These are phyloP conservation scores for Aspergillus fumigatiaffinis DNA, from an alignment of 2,329 filamentous ascomycete species.

Conservation along the genomic window DNA sequence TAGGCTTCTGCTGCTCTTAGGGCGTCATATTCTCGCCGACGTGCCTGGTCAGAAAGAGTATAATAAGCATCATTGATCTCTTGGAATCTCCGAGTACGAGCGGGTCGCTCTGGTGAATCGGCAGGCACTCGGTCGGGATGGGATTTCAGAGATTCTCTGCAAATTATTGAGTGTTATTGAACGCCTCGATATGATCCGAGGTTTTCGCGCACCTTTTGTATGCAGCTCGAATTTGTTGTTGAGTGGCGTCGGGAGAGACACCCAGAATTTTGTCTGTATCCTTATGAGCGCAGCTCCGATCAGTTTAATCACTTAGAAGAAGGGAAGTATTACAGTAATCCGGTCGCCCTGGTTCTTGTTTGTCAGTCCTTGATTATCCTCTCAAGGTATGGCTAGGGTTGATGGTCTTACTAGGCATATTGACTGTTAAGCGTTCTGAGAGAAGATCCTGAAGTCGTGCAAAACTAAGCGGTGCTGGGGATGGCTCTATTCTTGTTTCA, in stretches of 20 bases:
- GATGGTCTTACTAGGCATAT: slow-evolving; percentile 23
- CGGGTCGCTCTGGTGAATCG: slow-evolving; percentile 75
- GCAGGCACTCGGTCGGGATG: slow-evolving; percentile 86
- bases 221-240: slow-evolving; percentile 83
- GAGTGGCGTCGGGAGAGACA: slow-evolving; percentile 67
- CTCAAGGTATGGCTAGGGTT: slow-evolving; percentile 1
- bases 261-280: slow-evolving; percentile 67
- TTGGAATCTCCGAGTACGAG: slow-evolving; percentile 84
- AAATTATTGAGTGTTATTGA: slow-evolving; percentile 1
- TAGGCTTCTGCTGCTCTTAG: slow-evolving; percentile 55
- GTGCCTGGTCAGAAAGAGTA: slow-evolving; percentile 73
- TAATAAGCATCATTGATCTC: slow-evolving; percentile 92
- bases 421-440: neutral
- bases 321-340: slow-evolving; percentile 38
- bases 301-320: neutral
- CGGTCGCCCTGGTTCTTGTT: slow-evolving; percentile 19
- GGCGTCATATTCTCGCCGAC: slow-evolving; percentile 78
- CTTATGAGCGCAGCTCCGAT: slow-evolving; percentile 4
- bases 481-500: neutral
- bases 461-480: neutral
- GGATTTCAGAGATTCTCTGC: slow-evolving; percentile 79
- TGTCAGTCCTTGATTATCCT: neutral
- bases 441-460: neutral
- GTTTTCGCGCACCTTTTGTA: slow-evolving; percentile 71
- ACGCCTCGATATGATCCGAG: slow-evolving; percentile 5